Evolutionary conservation across 371 early-diverging fungal species (phyloP), one percentile per base, ranked within the genome.

Genomic region (Syncephalastrum sp.): DNA sequence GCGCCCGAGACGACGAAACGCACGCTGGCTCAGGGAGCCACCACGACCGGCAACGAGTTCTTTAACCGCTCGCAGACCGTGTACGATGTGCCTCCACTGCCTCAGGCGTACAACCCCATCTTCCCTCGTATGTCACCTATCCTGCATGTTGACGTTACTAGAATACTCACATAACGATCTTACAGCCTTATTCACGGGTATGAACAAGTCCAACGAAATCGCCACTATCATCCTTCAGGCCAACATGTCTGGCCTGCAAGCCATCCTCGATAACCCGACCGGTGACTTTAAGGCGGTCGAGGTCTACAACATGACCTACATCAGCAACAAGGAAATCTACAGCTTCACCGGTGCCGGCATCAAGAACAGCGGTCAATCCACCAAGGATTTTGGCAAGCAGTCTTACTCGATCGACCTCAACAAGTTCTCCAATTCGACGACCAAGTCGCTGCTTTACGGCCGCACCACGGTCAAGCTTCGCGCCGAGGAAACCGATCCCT

Each of bases 371-470:
- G 83, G 83, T 43, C 76, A 83, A 63, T 79, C 80, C 2, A 80
- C 78, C 56, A 83, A 81, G 54, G 80, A 81, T 13, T 83, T 74
- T 51, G 57, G 77, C 23, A 76, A 79, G 58, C 83, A 81, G 59
- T 79, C 83, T 6, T 83, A 70, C 69, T 70, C 76, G 57, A 58
- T 83, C 62, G 67, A 71, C 33, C 67, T 83, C 29, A 74, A 76
- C 47, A 72, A 75, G 15, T 78, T 70, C 27, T 19, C 38, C 54
- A 74, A 73, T 19, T 68, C 62, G 16, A 42, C 50, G 19, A 38
- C 56, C 5, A 68, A 68, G 33, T 49, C 52, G 23, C 54, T 66
- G 0, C 65, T 82, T 47, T 82, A 58, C 55, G 77, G 77, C 7
- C 72, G 82, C 47, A 74, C 79, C 17, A 63, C 72, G 48, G 43